phyloP scores from a whole-genome alignment of 2,329 filamentous ascomycete genomes.

The Metarhizium rileyi region DNA sequence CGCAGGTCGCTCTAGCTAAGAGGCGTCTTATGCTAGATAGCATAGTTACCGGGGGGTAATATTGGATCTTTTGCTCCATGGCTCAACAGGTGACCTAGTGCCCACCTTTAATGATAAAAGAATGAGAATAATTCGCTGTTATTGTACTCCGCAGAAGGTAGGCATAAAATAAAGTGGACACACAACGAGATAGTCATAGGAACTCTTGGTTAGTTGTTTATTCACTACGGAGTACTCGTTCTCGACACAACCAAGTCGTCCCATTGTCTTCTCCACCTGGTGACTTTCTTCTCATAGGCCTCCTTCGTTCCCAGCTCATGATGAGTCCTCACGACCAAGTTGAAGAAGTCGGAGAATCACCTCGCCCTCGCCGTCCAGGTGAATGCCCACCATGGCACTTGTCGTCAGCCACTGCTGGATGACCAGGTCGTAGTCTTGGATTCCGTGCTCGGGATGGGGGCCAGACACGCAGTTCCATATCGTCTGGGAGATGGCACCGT shows the following conservation, averaged over 20 bases:
- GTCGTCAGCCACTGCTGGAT: conserved; percentile 27
- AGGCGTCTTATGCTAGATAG: too few species aligned
- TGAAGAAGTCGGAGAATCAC: conserved; percentile 26
- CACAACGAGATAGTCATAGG: too few species aligned
- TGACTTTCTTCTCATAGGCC: conserved; percentile 21
- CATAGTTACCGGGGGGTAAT: too few species aligned
- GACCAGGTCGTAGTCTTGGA: conserved; percentile 27
- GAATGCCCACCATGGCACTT: conserved; percentile 21
- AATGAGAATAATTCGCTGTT: too few species aligned
- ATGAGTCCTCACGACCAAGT: conserved; percentile 23
- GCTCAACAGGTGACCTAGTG: too few species aligned
- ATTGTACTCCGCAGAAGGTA: too few species aligned
- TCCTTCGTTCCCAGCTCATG: conserved; percentile 16
- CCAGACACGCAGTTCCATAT: conserved; percentile 26
- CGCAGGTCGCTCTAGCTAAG: too few species aligned
- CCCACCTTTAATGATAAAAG: too few species aligned
- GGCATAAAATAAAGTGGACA: too few species aligned
- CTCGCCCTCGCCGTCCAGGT: conserved; percentile 9
- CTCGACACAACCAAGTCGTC: conserved; percentile 18
- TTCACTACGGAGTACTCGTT: too few species aligned
- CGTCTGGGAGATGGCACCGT: conserved; percentile 18
- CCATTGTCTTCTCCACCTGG: conserved; percentile 17
- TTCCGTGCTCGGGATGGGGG: conserved; percentile 21
- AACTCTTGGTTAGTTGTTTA: too few species aligned
- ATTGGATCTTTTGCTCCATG: too few species aligned